Base-by-base conservation (phyloP, 2,329 filamentous ascomycete species). In the Alternaria arbusti region DNA sequence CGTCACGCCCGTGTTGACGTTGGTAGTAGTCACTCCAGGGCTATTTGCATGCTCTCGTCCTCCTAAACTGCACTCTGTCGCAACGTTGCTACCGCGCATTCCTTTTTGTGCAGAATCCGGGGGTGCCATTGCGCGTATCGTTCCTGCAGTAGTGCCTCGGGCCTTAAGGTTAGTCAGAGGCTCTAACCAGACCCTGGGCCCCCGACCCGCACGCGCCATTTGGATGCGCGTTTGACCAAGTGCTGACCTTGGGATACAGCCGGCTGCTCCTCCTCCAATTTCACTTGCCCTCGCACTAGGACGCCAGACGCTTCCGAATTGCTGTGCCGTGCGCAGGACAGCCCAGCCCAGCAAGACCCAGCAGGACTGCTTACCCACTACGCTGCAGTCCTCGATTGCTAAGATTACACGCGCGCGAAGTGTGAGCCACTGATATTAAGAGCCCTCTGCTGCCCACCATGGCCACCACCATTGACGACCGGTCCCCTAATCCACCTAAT, bases 351-450 rank as follows among this genome's bases (percentile, higher is more conserved):
- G 62, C 64, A 55, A 52, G 49, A 57, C 63, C 64, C 50, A 59
- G 61, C 64, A 52, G 63, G 62, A 59, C 70, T 51, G 43, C 60
- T 56, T 44, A 45, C 30, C 43, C 62, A 57, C 67, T 60, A 52
- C 62, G 58, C 71, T 63, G 57, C 54, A 54, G 66, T 72, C 69
- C 66, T 69, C 63, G 66, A 65, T 66, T 67, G 63, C 59, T 68
- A 64, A 75, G 60, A 73, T 75, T 75, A 66, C 66, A 63, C 68
- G 61, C 71, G 66, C 67, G 64, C 66, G 54, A 61, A 61, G 54
- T 47, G 49, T 28, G 58, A 43, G 47, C 54, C 59, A 50, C 57
- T 66, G 68, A 70, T 68, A 70, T 67, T 71, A 74, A 74, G 73
- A 70, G 57, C 65, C 65, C 55, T 57, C 68, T 57, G 64, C 65